Evolutionary conservation across 2,329 filamentous ascomycete genomes (phyloP), one percentile per base, ranked within the genome.

Genomic region (Botrytis sinoallii): DNA sequence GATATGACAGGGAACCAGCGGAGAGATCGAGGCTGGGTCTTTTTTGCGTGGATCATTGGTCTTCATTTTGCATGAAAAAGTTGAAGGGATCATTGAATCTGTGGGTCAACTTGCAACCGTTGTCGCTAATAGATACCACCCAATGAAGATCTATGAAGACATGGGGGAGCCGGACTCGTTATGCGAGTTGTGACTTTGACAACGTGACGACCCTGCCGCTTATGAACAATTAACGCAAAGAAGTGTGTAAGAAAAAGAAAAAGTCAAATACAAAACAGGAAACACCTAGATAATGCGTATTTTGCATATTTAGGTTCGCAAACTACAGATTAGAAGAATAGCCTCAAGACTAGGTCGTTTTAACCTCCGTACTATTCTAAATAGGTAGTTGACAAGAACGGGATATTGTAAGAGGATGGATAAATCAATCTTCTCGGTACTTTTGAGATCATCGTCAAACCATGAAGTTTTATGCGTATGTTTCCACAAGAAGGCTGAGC

Each of bases 1-100:
- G 76, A 76, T 73, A 69, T 74, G 71, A 78, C 77, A 79, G 73
- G 78, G 77, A 75, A 73, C 38, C 42, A 74, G 75, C 75, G 78
- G 74, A 77, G 76, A 79, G 79, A 81, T 81, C 78, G 78, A 78
- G 76, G 75, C 74, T 78, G 74, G 78, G 77, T 74, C 71, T 57
- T 38, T 71, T 57, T 73, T 57, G 71, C 71, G 73, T 67, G 74
- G 75, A 75, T 78, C 76, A 80, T 79, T 79, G 77, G 78, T 66
- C 70, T 75, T 44, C 68, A 74, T 63, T 69, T 68, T 70, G 75
- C 70, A 74, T 76, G 71, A 77, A 72, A 57, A 35, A 20, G 42
- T 46, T 66, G 68, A 46, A 75, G 69, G 74, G 75, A 74, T 74
- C 71, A 74, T 73, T 66, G 32, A 73, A 69, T 76, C 76, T 76